Base-by-base conservation (phyloP, 208 protist species). In the Porcisia hertigi region DNA sequence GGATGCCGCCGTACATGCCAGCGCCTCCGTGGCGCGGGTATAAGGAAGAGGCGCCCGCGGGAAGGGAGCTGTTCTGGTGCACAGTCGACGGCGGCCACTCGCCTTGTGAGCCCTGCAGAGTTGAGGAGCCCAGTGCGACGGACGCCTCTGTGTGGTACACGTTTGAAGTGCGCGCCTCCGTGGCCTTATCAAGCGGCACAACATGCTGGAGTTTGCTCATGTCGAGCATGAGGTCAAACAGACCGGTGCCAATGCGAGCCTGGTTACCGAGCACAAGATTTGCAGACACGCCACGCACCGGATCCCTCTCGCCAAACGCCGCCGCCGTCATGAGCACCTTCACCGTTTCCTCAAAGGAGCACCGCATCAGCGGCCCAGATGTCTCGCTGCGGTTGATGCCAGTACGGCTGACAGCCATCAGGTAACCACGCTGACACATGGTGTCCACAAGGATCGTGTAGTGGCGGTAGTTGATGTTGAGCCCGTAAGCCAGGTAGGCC, bases 401-500 rank as follows among this genome's bases (percentile, higher is more conserved):
- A 36, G 98, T 95, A 49, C 98, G 89, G 39, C 95, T 98, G 60
- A 99, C 97, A 66, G 99, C 91, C 96, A 99, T 98, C n/a, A 99
- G 86, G 77, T 92, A 84, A 62, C 99, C 98, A 45, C 97, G 87
- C 73, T 98, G 96, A 75, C 98, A 99, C 98, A 99, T 99, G 30
- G 99, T 97, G 84, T 99, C 99, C 58, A 94, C 90, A 0, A 99
- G 87, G 30, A 99, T 95, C 8, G 97, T 88, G 65, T 99, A 94
- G 88, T 99, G 99, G 34, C 99, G 92, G 84, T 99, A 99, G 93
- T 99, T 99, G 69, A 99, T 98, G 86, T 99, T 99, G 14, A 97
- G 92, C 64, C 98, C 98, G 77, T 99, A 98, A 49, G 95, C 97
- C 58, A 98, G 88, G 78, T 97, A 97, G 8, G 98, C 98, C 43